Evolutionary conservation across 2,329 filamentous ascomycete genomes (phyloP), one percentile per base, ranked within the genome.

Genomic region (Colletotrichum sp.): DNA sequence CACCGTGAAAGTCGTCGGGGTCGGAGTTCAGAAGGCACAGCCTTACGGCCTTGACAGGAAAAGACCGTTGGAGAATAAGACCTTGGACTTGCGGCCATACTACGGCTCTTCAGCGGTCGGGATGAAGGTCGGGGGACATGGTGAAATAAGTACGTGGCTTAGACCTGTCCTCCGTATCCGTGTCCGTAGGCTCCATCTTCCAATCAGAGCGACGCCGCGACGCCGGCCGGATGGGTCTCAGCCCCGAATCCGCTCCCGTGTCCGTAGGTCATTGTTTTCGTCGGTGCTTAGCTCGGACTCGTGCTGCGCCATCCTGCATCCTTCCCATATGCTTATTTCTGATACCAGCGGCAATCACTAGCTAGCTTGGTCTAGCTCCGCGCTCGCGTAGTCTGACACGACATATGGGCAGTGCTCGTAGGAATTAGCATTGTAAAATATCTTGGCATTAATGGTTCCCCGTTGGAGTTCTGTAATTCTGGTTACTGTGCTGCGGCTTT

Each of bases 61-160:
- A 52, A 52, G 43, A 3, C 43, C 43, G n/a, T 52, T 52, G 43
- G 43, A 52, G 43, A 52, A 52, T 52, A 52, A 52, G 43, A 21
- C 6, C 10, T 13, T 13, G 6, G 43, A 52, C 43, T 52, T 52
- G n/a, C 43, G n/a, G 43, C n/a, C 43, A 52, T 21, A 52, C 13
- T 52, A 52, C 43, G 43, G 43, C 43, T 52, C 43, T 52, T 52
- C 2, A 52, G 43, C 43, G 16, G 83, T 81, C 6, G 83, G 80
- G 9, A 62, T 9, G 18, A 32, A 36, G n/a, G 4, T 34, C 24
- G 18, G 36, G 65, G 38, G 18, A 26, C 18, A 18, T 30, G 21
- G 24, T n/a, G 13, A n/a, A 28, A 38, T 38, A 69, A 62, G 61
- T 62, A 55, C 26, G 66, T 48, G 60, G 67, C 66, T 60, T 71